Base-by-base conservation (phyloP, 1,284 basidiomycete species). In the Ceratobasidium sp. region DNA sequence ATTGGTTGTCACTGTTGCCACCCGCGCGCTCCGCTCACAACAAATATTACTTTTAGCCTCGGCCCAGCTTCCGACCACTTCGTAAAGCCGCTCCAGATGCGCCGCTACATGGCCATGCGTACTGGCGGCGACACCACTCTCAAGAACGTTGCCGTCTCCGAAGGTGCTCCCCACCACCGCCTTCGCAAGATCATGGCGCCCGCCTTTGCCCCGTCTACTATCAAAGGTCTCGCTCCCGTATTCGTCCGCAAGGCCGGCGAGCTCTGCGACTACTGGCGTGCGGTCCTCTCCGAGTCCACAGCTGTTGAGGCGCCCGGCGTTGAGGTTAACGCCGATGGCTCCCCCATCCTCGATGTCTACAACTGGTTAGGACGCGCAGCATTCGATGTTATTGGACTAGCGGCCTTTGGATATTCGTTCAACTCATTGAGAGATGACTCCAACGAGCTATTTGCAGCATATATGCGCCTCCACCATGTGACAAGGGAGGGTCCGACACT, bases 351-450 rank as follows among this genome's bases (percentile, higher is more conserved):
- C 56, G 92, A 94, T 80, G 89, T 90, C 20, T 84, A 92, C 74
- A 82, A 85, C 23, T 92, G 89, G 88, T 87, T 94, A 10, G 88
- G 87, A 1, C 88, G 89, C 46, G 89, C 91, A 9, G 92, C 92
- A 0, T 86, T 94, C 17, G 93, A 94, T 81, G 87, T 92, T 57
- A 93, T 95, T 76, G 92, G 92, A 5, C 85, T 91, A 59, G 91
- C 93, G 23, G 91, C 91, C 86, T 78, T 80, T 69, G 81, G 76
- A 44, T 77, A 79, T 66, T 44, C 75, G 54, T 79, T 80, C 48
- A 62, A 79, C 20, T 33, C 80, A 26, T 69, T 80, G 89, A 89
- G 7, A 93, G 84, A 85, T 77, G 81, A 84, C 42, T 86, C 84
- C 64, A 87, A 90, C 82, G 89, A 91, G 81, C 88, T 93, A 23